Percentiles rank a stretch among this genome's conserved stretches.
Conservation (phyloP, 345 rosid genomes). For the Euphorbia lathyris region DNA sequence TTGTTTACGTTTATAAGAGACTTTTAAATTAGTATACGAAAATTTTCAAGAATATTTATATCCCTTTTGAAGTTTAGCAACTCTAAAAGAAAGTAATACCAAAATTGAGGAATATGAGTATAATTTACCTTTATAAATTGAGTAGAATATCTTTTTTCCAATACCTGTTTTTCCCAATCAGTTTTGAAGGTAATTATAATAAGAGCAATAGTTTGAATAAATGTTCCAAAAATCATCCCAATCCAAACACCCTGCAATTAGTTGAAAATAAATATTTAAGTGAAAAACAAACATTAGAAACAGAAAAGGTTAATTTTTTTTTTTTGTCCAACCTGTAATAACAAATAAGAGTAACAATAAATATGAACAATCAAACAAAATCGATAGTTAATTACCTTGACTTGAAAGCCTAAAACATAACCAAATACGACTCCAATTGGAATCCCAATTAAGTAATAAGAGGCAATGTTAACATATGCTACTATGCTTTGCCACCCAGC, state of each 20-base stretch:
- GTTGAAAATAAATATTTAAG: not conserved
- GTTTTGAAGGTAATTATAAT: slow-evolving; percentile 50
- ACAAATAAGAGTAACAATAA: too few relatives aligned
- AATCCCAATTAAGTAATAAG: slow-evolving; percentile 70
- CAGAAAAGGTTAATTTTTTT: too few relatives aligned
- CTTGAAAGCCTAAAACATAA: slow-evolving; percentile 45
- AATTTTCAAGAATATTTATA: too few relatives aligned
- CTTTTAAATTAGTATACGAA: too few relatives aligned
- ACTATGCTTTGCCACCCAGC: slow-evolving; percentile 84
- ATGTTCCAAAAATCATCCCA: slow-evolving; percentile 72
- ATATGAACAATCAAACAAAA: too few relatives aligned
- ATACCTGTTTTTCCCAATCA: slow-evolving; percentile 84
- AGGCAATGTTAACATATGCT: slow-evolving; percentile 62
- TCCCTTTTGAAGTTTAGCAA: too few relatives aligned
- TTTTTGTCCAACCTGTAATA: too few relatives aligned
- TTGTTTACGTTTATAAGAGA: too few relatives aligned
- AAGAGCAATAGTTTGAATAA: slow-evolving; percentile 62
- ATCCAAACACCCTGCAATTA: slow-evolving; percentile 68
- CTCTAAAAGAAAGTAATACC: too few relatives aligned
- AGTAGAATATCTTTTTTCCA: too few relatives aligned
- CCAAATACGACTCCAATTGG: slow-evolving; percentile 65
- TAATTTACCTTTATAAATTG: too few relatives aligned
- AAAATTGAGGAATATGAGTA: too few relatives aligned
- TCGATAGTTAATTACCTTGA: slow-evolving; percentile 44
- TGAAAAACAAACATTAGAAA: not conserved